phyloP scores from a whole-genome alignment of 2,329 filamentous ascomycete species.

The Albophoma yamanashiensis region DNA sequence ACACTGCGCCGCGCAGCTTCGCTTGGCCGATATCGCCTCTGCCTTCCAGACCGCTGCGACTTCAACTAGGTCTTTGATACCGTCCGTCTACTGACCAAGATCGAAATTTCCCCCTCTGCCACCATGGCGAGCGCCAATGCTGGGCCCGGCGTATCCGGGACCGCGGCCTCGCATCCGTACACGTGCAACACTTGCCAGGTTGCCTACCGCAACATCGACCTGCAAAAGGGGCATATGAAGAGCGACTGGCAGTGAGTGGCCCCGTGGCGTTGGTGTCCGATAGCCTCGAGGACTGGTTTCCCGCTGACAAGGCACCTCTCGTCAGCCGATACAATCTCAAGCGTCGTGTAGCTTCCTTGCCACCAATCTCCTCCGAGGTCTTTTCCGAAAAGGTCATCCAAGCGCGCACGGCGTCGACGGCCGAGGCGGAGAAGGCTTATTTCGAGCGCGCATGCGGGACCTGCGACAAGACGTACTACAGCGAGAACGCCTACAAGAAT shows the following conservation, averaged over 20 bases:
- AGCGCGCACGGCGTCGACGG: slow-evolving; percentile 73
- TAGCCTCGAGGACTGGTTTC: too few species aligned
- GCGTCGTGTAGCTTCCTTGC: slow-evolving; percentile 79
- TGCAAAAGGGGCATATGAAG: slow-evolving; percentile 94
- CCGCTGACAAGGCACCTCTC: background rate
- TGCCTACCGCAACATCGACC: slow-evolving; percentile 85
- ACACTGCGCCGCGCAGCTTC: background rate
- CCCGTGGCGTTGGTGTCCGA: background rate
- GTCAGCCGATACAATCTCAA: slow-evolving; percentile 88
- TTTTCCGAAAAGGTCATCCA: slow-evolving; percentile 95
- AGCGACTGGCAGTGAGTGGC: slow-evolving; percentile 89
- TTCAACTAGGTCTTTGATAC: background rate
- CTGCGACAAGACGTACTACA: slow-evolving; percentile 90
- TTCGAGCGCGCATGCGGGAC: slow-evolving; percentile 75
- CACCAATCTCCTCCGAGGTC: slow-evolving; percentile 81
- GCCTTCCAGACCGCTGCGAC: background rate
- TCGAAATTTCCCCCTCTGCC: background rate
- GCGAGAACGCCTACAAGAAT: slow-evolving; percentile 91
- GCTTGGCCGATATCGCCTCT: background rate
- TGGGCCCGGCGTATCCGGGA: slow-evolving; percentile 18
- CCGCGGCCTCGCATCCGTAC: slow-evolving; percentile 63
- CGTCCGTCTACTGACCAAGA: background rate
- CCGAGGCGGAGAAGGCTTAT: slow-evolving; percentile 76
- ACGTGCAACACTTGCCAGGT: slow-evolving; percentile 98
- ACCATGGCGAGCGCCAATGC: slow-evolving; percentile 35